Conservation (phyloP, 257 asterid species). For the Petrea volubilis region DNA sequence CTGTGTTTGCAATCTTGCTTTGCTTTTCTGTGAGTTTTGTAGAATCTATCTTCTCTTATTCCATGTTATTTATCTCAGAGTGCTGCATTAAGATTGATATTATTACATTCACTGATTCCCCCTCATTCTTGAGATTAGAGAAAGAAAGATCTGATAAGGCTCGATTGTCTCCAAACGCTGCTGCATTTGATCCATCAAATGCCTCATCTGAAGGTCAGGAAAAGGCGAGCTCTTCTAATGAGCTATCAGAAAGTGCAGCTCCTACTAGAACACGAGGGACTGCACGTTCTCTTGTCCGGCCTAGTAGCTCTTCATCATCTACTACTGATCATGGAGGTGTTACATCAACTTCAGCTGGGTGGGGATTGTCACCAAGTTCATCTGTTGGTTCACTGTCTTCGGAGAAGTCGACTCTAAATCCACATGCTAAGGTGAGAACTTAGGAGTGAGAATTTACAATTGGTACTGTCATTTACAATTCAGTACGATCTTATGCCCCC, state of each 20-base stretch:
- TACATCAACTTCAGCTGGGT: slow-evolving; percentile 43
- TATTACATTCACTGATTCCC: too few relatives aligned
- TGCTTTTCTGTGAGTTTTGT: too few relatives aligned
- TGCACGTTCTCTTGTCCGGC: neutral
- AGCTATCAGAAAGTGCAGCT: slow-evolving; percentile 26
- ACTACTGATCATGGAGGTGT: slow-evolving; percentile 48
- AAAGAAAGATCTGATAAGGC: slow-evolving; percentile 13
- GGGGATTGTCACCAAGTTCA: slow-evolving; percentile 62
- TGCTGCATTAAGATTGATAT: too few relatives aligned
- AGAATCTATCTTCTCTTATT: too few relatives aligned
- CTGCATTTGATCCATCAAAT: slow-evolving; percentile 44
- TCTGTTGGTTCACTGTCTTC: slow-evolving; percentile 62
- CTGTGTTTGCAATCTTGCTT: too few relatives aligned
- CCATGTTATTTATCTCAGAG: too few relatives aligned
- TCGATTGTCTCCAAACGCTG: slow-evolving; percentile 48
- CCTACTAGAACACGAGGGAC: slow-evolving; percentile 23
- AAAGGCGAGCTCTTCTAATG: slow-evolving; percentile 36
- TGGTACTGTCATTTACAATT: too few relatives aligned
- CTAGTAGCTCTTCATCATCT: slow-evolving; percentile 48
- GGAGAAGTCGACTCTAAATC: slow-evolving; percentile 63
- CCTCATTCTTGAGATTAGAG: neutral
- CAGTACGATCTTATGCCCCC: too few relatives aligned
- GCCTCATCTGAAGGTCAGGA: slow-evolving; percentile 40
- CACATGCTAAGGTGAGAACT: slow-evolving; percentile 59
- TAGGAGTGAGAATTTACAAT: too few relatives aligned